Conservation (phyloP, 1,284 basidiomycete species). For the Trametes sp. region DNA sequence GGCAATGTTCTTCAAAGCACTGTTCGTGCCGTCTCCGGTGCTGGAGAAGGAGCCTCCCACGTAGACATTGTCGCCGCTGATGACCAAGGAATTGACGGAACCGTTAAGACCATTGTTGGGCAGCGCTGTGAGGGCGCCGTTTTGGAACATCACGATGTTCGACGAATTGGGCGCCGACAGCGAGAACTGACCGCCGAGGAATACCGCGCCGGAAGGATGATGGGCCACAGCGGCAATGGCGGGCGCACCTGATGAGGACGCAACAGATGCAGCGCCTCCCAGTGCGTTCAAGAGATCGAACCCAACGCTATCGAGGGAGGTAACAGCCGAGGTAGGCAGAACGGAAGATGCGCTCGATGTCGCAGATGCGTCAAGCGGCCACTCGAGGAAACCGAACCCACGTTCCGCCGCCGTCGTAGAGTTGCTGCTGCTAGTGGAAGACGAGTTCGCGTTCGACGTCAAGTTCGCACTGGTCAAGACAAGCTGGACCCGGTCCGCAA, state of each 20-base stretch:
- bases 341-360: slow-evolving; percentile 62
- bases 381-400: slow-evolving; percentile 83
- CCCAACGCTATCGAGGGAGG: slow-evolving; percentile 70
- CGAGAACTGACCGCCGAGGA: slow-evolving; percentile 83
- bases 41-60: slow-evolving; percentile 88
- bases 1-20: slow-evolving; percentile 71
- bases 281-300: slow-evolving; percentile 64
- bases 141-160: slow-evolving; percentile 80
- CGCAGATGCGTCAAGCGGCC: slow-evolving; percentile 60
- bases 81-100: slow-evolving; percentile 69
- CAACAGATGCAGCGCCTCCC: slow-evolving; percentile 50
- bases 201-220: slow-evolving; percentile 69
- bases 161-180: slow-evolving; percentile 63
- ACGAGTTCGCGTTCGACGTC: slow-evolving; percentile 41
- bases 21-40: slow-evolving; percentile 63
- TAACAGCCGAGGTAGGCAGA: slow-evolving; percentile 78
- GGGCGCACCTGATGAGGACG: slow-evolving; percentile 43
- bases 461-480: slow-evolving; percentile 69
- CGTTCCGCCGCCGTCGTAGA: slow-evolving; percentile 45
- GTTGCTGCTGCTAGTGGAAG: slow-evolving; percentile 41
- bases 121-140: slow-evolving; percentile 62
- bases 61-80: slow-evolving; percentile 72
- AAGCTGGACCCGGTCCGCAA: slow-evolving; percentile 84
- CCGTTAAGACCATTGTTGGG: slow-evolving; percentile 77
- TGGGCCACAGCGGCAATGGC: slow-evolving; percentile 67